Base-by-base conservation (phyloP, 352 stramenopile genomes). In the Achlya hypogyna region DNA sequence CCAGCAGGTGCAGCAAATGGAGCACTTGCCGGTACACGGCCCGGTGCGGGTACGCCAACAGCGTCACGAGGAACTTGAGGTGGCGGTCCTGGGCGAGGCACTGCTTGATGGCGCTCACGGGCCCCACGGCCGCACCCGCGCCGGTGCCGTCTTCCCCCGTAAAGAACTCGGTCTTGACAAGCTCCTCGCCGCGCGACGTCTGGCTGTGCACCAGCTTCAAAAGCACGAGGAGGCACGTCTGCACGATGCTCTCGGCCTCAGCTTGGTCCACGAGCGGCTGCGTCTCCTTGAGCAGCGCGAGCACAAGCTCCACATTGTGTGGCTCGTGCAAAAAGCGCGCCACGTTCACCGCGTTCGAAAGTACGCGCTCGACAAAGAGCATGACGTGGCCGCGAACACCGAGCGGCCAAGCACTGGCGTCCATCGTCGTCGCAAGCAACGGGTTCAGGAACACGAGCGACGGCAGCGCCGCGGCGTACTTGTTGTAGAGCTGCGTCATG, bases 401-500 rank as follows among this genome's bases (percentile, higher is more conserved):
- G 10, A 92, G 72, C 14, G 84, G 83, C 83, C 83, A 94, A 59
- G 51, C 78, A 75, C 27, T 79, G 74, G 23, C 78, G 72, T 12
- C 71, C 79, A 93, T 94, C 18, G 78, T 89, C 29, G 88, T 81
- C 42, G 79, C 78, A 32, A 94, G 65, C 25, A 94, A 81, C 53
- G 92, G 86, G 51, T 93, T 94, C 25, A 94, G 67, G 53, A 94
- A 94, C 49, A 82, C 70, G 0, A 94, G 69, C n/a, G 86, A 93
- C 27, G 74, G 81, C 28, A 94, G 72, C 29, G 91, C 74, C 28
- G 74, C 82, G 42, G 84, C 91, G 60, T 94, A 82, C 4, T 83
- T 80, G 62, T 94, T 84, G 62, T 91, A 94, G 0, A 94, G 53
- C 65, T 92, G 81, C 52, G 92, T 92, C 86, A 95, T 95, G 31